Base-by-base conservation (phyloP, 2,329 filamentous ascomycete species). In the Colletotrichum incanum region DNA sequence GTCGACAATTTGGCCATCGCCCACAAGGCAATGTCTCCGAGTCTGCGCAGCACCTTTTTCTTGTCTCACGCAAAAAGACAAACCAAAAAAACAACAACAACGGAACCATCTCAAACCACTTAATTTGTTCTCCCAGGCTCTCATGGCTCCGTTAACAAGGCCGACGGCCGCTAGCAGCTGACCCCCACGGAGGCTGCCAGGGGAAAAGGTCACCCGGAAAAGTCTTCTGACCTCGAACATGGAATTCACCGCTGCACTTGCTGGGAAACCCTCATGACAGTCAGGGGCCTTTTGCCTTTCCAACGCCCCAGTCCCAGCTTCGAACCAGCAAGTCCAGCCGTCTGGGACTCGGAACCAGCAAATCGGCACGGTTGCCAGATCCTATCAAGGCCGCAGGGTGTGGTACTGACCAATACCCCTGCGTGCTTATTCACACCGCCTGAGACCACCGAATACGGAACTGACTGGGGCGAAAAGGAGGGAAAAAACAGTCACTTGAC, bases 331-430 rank as follows among this genome's bases (percentile, higher is more conserved):
- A 52, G 71, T 71, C 67, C 71, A 73, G 31, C 62, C 67, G 56
- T 65, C 61, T 68, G 67, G 69, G 39, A 70, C 49, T 45, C 39
- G 26, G 55, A 31, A 41, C 67, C 71, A 73, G 60, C 67, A 71
- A 73, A 67, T 71, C 71, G 67, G 71, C 67, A 71, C 61, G 49
- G 52, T 63, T 73, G 55, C 67, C 67, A 73, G 70, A 70, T 70
- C 60, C 60, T 69, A 18, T 70, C 52, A 54, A 72, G 43, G 39
- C 56, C 37, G 4, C 59, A 47, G 28, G 45, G 37, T 49, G 61
- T 63, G 37, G 47, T 52, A 50, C 59, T 65, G 59, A 59, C 43
- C 66, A 31, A 58, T 23, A n/a, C 55, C 58, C 71, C 67, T 67
- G 71, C 56, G 41, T 73, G 62, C 58, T 72, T 54, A 49, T 67